These are phyloP conservation scores for Auriculariales sp. DNA, from an alignment of 768 basidiomycete genomes.

Conservation along the genomic window DNA sequence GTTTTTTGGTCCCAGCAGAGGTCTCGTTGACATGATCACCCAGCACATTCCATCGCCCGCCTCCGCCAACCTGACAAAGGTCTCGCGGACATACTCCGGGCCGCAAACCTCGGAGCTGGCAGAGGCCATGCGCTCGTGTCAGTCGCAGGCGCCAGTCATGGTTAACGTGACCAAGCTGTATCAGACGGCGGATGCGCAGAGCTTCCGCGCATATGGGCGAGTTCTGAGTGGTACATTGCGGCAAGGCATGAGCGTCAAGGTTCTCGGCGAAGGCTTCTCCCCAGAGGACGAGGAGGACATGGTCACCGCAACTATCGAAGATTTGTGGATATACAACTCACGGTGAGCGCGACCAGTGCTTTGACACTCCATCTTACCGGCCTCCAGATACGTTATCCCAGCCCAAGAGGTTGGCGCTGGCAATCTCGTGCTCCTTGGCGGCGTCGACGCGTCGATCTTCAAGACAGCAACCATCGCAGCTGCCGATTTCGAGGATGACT, in stretches of 20 bases:
- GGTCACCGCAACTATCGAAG: slow-evolving; percentile 71
- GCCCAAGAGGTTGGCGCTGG: slow-evolving; percentile 81
- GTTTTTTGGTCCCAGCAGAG: slow-evolving; percentile 86
- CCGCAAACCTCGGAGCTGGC: slow-evolving; percentile 72
- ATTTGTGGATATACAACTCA: slow-evolving; percentile 82
- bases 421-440: slow-evolving; percentile 83
- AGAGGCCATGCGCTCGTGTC: slow-evolving; percentile 66
- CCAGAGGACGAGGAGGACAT: slow-evolving; percentile 99
- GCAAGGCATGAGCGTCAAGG: slow-evolving; percentile 77
- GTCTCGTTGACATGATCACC: slow-evolving; percentile 84
- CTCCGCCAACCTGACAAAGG: slow-evolving; percentile 42
- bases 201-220: slow-evolving; percentile 91
- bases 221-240: slow-evolving; percentile 82
- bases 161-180: slow-evolving; percentile 90
- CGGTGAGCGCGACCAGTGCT: slow-evolving; percentile 34
- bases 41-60: slow-evolving; percentile 80
- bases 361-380: not conserved
- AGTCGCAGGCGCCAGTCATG: slow-evolving; percentile 77
- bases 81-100: slow-evolving; percentile 78
- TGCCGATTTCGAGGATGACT: slow-evolving; percentile 62
- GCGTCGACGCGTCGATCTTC: slow-evolving; percentile 85
- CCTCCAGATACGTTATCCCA: slow-evolving; percentile 72
- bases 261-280: slow-evolving; percentile 95
- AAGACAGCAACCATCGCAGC: slow-evolving; percentile 86
- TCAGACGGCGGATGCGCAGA: slow-evolving; percentile 91